Base-by-base conservation (phyloP, 192 early-diverging fungal genomes). In the Mortierella alpina region DNA sequence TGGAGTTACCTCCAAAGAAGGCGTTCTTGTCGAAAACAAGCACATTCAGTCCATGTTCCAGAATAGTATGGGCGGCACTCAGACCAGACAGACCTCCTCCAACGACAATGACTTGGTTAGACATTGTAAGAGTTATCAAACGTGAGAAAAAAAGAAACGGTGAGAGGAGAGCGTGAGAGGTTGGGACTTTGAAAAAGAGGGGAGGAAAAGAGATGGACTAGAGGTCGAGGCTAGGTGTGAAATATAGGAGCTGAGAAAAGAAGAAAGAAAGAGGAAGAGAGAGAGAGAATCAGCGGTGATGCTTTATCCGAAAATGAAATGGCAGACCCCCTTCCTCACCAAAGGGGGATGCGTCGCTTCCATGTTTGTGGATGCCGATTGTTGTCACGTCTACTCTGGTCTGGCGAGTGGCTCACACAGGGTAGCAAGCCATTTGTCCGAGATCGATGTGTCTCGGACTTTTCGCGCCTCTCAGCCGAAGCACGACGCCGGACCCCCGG, bases 1-100 rank as follows among this genome's bases (percentile, higher is more conserved):
- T 97, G 50, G 96, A 97, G 91, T 98, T 98, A 40, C 96, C 96
- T 52, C 95, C 95, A 68, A 96, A 89, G 86, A 95, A 95, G 70
- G 91, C 82, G 83, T 96, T 95, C 83, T 96, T 96, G 80, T 96
- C 94, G 42, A 96, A 76, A 45, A 96, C 82, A 51, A 95, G 77
- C 72, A 96, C 95, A 63, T 93, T 93, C 50, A 91, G 91, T 44
- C 95, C 95, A 54, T 93, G 90, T 81, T 95, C 94, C 55, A 95
- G 75, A 53, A 95, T 83, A 42, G 94, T 96, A 83, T 95, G 94
- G 66, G 94, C 94, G 52, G 95, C 94, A 53, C 93, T 90, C 56
- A 96, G 90, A 70, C 95, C 95, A 55, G 95, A 94, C 58, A 96
- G 90, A 85, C 95, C 95, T 57, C 95, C 95, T 76, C 95, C 95